Conservation (phyloP, 345 rosid species). For the Populus deltoides region DNA sequence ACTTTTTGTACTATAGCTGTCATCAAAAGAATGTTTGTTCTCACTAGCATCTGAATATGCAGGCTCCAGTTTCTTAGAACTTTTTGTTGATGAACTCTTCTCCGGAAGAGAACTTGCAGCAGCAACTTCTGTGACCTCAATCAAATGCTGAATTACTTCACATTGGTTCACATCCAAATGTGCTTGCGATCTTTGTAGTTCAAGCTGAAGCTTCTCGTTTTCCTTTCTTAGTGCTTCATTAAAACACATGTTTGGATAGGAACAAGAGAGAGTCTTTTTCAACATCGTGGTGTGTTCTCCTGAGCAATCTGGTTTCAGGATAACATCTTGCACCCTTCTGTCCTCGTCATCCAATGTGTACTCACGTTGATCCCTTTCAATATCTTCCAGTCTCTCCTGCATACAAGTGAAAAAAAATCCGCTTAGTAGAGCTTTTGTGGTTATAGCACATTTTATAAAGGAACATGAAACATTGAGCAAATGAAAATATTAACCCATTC, state of each 20-base stretch:
- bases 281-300: constrained; percentile 58
- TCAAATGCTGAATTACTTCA: constrained; percentile 82
- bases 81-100: constrained; percentile 45
- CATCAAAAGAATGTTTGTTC: constrained; percentile 42
- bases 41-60: constrained; percentile 43
- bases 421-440: not conserved
- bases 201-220: constrained; percentile 72
- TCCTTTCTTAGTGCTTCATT: constrained; percentile 77
- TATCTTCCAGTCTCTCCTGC: constrained; percentile 82
- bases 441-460: not conserved
- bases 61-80: constrained; percentile 50
- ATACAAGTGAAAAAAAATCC: constrained; percentile 14
- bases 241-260: constrained; percentile 81
- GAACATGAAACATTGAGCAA: not conserved
- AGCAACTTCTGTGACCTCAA: constrained; percentile 75
- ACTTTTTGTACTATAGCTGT: constrained; percentile 46
- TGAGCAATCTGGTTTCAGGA: constrained; percentile 68
- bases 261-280: constrained; percentile 82
- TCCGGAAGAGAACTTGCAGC: constrained; percentile 40
- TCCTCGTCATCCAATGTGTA: constrained; percentile 93
- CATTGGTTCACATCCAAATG: constrained; percentile 77
- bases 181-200: constrained; percentile 81
- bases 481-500: not conserved
- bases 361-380: constrained; percentile 87
- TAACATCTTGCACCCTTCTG: constrained; percentile 75